These are phyloP conservation scores for Rheum nobile DNA, from an alignment of 148 eudicot species.

Conservation along the genomic window DNA sequence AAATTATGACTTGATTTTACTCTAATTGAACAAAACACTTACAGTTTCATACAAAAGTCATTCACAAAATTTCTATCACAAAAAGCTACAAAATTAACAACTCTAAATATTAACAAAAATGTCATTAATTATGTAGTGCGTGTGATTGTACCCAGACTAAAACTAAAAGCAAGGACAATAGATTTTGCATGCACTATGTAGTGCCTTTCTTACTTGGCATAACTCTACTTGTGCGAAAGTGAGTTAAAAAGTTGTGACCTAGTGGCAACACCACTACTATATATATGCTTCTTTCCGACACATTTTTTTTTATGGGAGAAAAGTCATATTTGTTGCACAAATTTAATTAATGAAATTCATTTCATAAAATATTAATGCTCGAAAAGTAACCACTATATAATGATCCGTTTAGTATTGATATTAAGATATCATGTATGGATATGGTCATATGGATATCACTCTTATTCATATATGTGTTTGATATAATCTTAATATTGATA, in stretches of 20 bases:
- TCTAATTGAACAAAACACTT: not conserved
- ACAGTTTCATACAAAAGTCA: not conserved
- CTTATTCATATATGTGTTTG: too few relatives aligned
- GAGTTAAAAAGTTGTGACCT: not conserved
- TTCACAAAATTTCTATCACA: too few relatives aligned
- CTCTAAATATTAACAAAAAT: not conserved
- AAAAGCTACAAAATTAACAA: not conserved
- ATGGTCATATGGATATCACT: too few relatives aligned
- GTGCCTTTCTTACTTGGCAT: slow-evolving; percentile 1
- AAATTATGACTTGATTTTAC: not conserved
- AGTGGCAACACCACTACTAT: not conserved
- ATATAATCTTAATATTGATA: too few relatives aligned
- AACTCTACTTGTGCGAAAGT: slow-evolving; percentile 5
- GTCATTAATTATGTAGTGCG: too few relatives aligned
- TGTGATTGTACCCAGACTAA: not conserved
- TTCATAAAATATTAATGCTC: too few relatives aligned
- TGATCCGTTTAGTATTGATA: too few relatives aligned
- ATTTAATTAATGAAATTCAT: not conserved
- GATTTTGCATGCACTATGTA: slow-evolving; percentile 1
- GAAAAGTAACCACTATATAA: too few relatives aligned
- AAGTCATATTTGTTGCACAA: not conserved
- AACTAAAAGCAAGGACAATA: not conserved
- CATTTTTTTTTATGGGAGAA: not conserved
- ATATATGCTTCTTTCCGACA: not conserved
- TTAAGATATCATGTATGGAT: too few relatives aligned